Base-by-base conservation (phyloP, 1,284 basidiomycete species). In the Cystobasidium pallidum region DNA sequence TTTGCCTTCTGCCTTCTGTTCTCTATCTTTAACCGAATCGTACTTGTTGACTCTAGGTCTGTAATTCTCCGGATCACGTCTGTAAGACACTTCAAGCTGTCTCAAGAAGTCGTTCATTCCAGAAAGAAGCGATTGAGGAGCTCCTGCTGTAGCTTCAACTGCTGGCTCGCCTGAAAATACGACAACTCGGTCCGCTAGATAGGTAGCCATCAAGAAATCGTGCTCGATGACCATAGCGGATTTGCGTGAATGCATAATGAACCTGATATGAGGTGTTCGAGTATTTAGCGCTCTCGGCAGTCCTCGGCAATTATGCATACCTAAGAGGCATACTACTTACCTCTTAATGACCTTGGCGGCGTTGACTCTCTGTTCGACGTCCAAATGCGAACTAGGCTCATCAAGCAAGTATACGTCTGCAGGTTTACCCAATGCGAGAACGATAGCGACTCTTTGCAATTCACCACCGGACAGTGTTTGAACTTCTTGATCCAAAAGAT, bases 191-290 rank as follows among this genome's bases (percentile, higher is more conserved):
- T 97, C 94, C 59, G 94, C 93, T 71, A 97, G 89, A 81, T 97
- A 97, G 2, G 94, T 95, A 3, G 94, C 92, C 75, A 92, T 92
- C 83, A 94, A 92, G 82, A 96, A 96, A 84, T 97, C 94, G 87
- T 96, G 94, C 85, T 96, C 94, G 79, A 96, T 95, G 78, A 97
- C 86, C 81, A 98, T 96, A 0, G 94, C 94, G 0, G 94, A 96
- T 83, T 94, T 93, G 85, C 96, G 95, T 17, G 92, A 87, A 77
- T 93, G 89, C 57, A 98, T 87, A 79, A 97, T 91, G 82, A 94
- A 96, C 72, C 88, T 89, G 73, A 68, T 39, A 39, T 39, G n/a
- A n/a, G n/a, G n/a, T n/a, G n/a, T n/a, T n/a, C n/a, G n/a, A n/a
- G n/a, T n/a, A n/a, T n/a, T n/a, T n/a, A n/a, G n/a, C n/a, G n/a